phyloP scores from a whole-genome alignment of 441 rosid genomes.

The Gossypium lobatum region DNA sequence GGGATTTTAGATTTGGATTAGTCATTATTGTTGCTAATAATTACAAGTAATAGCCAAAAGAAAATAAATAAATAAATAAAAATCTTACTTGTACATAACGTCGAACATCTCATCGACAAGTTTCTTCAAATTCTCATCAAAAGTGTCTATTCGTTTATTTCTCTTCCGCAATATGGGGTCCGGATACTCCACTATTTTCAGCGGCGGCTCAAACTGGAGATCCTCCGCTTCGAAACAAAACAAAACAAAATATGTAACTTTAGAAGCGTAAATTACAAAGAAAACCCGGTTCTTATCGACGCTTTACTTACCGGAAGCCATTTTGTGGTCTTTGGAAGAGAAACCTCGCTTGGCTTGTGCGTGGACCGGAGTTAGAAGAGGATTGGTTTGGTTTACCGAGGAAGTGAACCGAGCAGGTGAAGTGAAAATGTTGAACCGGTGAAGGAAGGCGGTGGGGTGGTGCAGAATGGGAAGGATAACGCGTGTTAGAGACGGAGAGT shows the following conservation, averaged over 20 bases:
- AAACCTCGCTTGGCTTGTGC: constrained; percentile 54
- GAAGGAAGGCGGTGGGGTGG: constrained; percentile 20
- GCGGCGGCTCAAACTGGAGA: constrained; percentile 63
- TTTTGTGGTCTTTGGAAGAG: constrained; percentile 29
- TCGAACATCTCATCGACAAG: constrained; percentile 81
- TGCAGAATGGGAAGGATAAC: constrained; percentile 32
- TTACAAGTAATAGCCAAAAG: background rate
- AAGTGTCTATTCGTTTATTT: constrained; percentile 58
- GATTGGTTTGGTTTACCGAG: constrained; percentile 22
- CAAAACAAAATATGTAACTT: constrained; percentile 13
- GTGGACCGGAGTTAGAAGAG: constrained; percentile 20
- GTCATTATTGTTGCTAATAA: background rate
- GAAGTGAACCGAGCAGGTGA: constrained; percentile 27
- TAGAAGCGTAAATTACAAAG: background rate
- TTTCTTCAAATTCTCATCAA: constrained; percentile 68
- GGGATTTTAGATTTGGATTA: background rate
- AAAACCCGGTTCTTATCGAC: background rate
- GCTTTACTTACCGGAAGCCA: constrained; percentile 47
- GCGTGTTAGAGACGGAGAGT: constrained; percentile 32
- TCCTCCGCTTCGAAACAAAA: constrained; percentile 42
- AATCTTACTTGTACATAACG: constrained; percentile 85
- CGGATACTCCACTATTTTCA: constrained; percentile 78
- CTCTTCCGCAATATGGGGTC: constrained; percentile 70
- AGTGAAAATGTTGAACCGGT: constrained; percentile 20
- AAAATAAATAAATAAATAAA: background rate